A percentile compares a stretch with the other conserved stretches of the same genome.
Conservation (phyloP, 2,329 filamentous ascomycete species). For the Didymosphaeria variabile region DNA sequence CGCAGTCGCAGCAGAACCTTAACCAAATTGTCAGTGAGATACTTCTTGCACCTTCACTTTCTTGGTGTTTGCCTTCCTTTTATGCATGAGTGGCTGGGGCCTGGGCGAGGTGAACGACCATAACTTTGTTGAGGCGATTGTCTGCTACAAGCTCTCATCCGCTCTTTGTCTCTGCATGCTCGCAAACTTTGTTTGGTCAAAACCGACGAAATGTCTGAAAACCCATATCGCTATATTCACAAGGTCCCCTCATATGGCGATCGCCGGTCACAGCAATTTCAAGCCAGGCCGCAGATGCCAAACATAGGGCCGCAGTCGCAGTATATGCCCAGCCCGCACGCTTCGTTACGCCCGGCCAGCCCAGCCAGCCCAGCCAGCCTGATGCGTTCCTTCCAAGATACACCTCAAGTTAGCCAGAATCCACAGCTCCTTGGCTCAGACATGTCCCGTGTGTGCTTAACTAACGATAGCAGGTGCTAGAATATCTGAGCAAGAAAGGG, state of each 20-base stretch:
- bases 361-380: background rate
- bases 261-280: background rate
- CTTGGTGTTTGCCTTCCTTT: background rate
- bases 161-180: slow-evolving; percentile 1
- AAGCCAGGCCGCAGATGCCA: background rate
- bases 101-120: background rate
- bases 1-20: slow-evolving; percentile 84
- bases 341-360: background rate
- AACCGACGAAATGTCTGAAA: background rate
- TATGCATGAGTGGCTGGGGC: background rate
- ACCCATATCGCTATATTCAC: background rate
- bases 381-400: background rate
- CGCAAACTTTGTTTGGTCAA: background rate
- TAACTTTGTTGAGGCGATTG: background rate
- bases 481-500: slow-evolving; percentile 94
- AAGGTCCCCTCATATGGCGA: background rate
- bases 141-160: background rate
- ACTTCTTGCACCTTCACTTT: background rate
- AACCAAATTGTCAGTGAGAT: slow-evolving; percentile 88
- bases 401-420: slow-evolving; percentile 7
- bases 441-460: slow-evolving; percentile 2
- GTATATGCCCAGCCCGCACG: background rate
- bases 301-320: background rate
- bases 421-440: slow-evolving; percentile 1
- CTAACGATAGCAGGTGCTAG: slow-evolving; percentile 71